Conservation (phyloP, 2,329 filamentous ascomycete genomes). For the Cryphonectria radicalis region DNA sequence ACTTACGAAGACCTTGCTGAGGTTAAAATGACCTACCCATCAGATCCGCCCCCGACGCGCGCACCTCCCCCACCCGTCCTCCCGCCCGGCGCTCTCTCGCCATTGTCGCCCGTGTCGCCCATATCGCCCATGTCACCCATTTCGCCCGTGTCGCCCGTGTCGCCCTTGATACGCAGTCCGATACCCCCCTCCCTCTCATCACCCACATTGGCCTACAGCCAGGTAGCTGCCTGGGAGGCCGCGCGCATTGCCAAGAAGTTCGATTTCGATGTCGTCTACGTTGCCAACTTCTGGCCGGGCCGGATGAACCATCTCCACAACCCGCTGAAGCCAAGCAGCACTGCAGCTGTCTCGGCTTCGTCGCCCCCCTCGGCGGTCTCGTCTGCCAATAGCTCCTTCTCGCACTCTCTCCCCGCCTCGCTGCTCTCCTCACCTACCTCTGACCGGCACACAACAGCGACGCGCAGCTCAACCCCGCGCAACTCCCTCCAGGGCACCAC, state of each 20-base stretch:
- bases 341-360: neutral
- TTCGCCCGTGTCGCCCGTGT: conserved; percentile 40
- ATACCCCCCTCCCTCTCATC: conserved; percentile 36
- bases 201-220: conserved; percentile 50
- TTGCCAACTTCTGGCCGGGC: conserved; percentile 62
- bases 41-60: conserved; percentile 28
- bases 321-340: conserved; percentile 20
- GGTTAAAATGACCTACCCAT: conserved; percentile 31
- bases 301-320: conserved; percentile 33
- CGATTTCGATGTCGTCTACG: conserved; percentile 62
- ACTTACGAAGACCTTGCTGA: conserved; percentile 64
- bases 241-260: conserved; percentile 60
- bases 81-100: conserved; percentile 21
- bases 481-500: conserved; percentile 18
- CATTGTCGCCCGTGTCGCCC: conserved; percentile 42
- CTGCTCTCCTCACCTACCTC: conserved; percentile 25
- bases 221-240: conserved; percentile 57
- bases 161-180: conserved; percentile 29
- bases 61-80: conserved; percentile 23
- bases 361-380: conserved; percentile 11
- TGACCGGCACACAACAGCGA: conserved; percentile 9
- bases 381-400: conserved; percentile 24
- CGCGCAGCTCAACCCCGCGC: conserved; percentile 28
- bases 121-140: conserved; percentile 41
- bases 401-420: conserved; percentile 16